Conservation (phyloP, 176 grass and related monocot species). For the Tillandsia leiboldiana region DNA sequence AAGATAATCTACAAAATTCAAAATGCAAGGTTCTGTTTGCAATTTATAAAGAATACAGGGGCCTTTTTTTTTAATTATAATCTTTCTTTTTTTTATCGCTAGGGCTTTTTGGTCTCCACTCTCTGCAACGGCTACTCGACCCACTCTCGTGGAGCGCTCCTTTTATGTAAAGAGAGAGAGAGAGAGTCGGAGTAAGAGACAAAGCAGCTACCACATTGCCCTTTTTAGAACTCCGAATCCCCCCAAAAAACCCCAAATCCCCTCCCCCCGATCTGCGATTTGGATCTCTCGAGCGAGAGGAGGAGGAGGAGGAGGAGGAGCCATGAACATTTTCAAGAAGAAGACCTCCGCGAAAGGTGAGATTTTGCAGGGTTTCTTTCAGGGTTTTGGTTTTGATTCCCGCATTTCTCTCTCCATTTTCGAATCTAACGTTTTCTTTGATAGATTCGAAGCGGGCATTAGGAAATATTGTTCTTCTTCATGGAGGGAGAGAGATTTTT, state of each 20-base stretch:
- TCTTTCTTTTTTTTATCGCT: background rate
- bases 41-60: too few species aligned
- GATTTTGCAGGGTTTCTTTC: background rate
- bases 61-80: too few species aligned
- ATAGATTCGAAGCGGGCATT: background rate
- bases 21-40: too few species aligned
- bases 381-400: background rate
- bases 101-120: background rate
- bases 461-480: background rate
- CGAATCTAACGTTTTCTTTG: background rate
- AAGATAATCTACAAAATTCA: too few species aligned
- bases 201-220: background rate
- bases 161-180: background rate
- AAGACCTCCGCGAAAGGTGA: slow-evolving; percentile 86
- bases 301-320: slow-evolving; percentile 8
- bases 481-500: too few species aligned
- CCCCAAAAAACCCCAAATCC: background rate
- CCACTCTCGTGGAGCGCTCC: background rate
- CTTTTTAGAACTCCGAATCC: background rate
- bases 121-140: slow-evolving; percentile 1
- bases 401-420: background rate
- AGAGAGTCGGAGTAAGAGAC: background rate
- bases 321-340: slow-evolving; percentile 99
- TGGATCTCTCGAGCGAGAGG: background rate
- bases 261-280: background rate